Evolutionary conservation across 2,329 filamentous ascomycete genomes (phyloP), one percentile per base, ranked within the genome.

Genomic region (Westerdykella sp.): DNA sequence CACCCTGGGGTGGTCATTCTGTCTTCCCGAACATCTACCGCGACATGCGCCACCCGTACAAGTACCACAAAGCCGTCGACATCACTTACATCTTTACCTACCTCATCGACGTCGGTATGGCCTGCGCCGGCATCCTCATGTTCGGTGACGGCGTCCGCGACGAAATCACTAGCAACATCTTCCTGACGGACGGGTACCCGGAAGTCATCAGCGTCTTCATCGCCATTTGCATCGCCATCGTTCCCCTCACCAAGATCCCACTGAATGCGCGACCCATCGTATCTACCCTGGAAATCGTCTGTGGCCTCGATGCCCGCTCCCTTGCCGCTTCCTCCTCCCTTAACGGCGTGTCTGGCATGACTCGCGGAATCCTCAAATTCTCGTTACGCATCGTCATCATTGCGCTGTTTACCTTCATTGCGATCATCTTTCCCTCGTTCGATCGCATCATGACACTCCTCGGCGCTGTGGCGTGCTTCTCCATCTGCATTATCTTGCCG

Each of bases 181-280:
- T 97, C 51, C 73, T 77, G 41, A 84, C 81, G 1, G 68, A 76
- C 5, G 84, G 83, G 42, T 96, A 95, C 62, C 87, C 91, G 1
- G 71, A 78, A 11, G 75, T 73, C 1, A 68, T 95, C 34, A 87
- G 82, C n/a, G 69, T 91, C 37, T 73, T 91, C 53, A 85, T 96
- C 65, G 88, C 88, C 51, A 73, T 87, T 48, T 91, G 90, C 65
- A 86, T 97, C 54, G 85, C 85, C 59, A 89, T 96, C 61, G 95
- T 97, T 50, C 93, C 91, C 1, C 73, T 98, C 40, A 96, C 91
- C 30, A 98, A 98, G 69, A 82, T 96, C n/a, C 89, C 90, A 0
- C 74, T 96, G 30, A 94, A 90, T 63, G 84, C 86, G 7, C 84
- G 90, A 2, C 93, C 91, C 10, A 90, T 97, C 54, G 79, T 95